These are phyloP conservation scores for Quercus tomentella DNA, from an alignment of 331 rosid genomes.

Conservation along the genomic window DNA sequence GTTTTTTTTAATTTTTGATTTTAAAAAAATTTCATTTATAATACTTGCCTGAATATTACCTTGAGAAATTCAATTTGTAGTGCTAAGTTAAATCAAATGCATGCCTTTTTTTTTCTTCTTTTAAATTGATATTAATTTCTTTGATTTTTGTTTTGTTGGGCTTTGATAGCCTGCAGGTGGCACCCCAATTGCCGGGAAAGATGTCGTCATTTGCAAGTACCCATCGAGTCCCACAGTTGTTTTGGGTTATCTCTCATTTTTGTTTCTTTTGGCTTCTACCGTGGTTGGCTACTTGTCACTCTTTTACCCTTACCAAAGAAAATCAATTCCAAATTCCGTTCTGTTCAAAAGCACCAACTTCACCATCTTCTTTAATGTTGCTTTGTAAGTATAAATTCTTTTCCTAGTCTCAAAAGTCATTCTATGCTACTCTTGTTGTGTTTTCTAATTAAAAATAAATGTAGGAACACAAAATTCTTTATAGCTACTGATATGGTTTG, in stretches of 20 bases:
- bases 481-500: too few species aligned
- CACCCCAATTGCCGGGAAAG: slow-evolving; percentile 22
- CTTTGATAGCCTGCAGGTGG: slow-evolving; percentile 23
- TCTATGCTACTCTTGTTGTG: too few species aligned
- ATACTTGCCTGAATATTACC: too few species aligned
- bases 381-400: slow-evolving; percentile 19
- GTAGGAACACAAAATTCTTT: too few species aligned
- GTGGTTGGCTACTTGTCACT: slow-evolving; percentile 12
- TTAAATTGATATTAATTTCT: neutral
- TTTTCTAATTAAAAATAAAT: too few species aligned
- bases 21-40: neutral
- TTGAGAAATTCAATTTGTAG: too few species aligned
- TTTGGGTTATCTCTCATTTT: slow-evolving; percentile 24
- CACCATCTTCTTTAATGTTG: slow-evolving; percentile 15
- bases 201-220: slow-evolving; percentile 27
- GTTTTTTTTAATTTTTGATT: too few species aligned
- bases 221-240: slow-evolving; percentile 25
- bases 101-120: neutral
- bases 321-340: slow-evolving; percentile 4
- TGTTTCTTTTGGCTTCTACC: slow-evolving; percentile 21
- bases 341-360: slow-evolving; percentile 16
- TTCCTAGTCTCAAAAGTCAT: neutral
- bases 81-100: too few species aligned
- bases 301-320: slow-evolving; percentile 32
- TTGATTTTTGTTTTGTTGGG: neutral